Base-by-base conservation (phyloP, 140 eudicot genomes). In the Cichorium intybus region DNA sequence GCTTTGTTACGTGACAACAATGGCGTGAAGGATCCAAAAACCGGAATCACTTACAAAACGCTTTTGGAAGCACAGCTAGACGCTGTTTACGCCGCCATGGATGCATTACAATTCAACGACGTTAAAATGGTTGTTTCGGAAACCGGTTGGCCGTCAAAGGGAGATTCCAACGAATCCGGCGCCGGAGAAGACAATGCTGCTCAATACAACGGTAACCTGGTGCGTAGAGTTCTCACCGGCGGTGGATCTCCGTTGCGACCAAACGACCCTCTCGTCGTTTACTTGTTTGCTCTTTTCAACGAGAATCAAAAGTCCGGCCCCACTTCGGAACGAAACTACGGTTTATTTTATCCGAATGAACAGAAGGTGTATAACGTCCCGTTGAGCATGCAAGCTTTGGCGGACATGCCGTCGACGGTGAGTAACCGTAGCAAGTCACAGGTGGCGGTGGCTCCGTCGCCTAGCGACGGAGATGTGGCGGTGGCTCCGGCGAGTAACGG, bases 121-220 rank as follows among this genome's bases (percentile, higher is more conserved):
- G 61, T 92, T 0, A 78, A 72, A 50, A 20, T 92, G 24, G 86
- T 83, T 24, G 82, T 92, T 16, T 76, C 95, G 0, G 99, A 92
- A 55, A 92, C 99, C 9, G 99, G 99, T 0, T 92, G 99, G 99
- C 99, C 99, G 4, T 82, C 95, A 0, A 79, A 77, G 10, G 98
- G 98, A 0, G 96, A 81, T 28, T 75, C 83, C 4, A 73, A 85
- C 4, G 98, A 92, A 60, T 43, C 63, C 6, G 97, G 99, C 0
- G 96, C 99, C 1, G 70, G 78, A 2, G 63, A 53, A 5, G 74
- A 46, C 6, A 92, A 92, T 49, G 99, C 96, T 10, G 95, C 93
- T 16, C 87, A 92, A 37, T 92, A 92, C 21, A 92, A 92, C 66
- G 99, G 99, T 4, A 92, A 92, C 52, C 63, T 88, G 37, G 99